phyloP scores from a whole-genome alignment of 768 basidiomycete species.

The Pseudohyphozyma bogoriensis region DNA sequence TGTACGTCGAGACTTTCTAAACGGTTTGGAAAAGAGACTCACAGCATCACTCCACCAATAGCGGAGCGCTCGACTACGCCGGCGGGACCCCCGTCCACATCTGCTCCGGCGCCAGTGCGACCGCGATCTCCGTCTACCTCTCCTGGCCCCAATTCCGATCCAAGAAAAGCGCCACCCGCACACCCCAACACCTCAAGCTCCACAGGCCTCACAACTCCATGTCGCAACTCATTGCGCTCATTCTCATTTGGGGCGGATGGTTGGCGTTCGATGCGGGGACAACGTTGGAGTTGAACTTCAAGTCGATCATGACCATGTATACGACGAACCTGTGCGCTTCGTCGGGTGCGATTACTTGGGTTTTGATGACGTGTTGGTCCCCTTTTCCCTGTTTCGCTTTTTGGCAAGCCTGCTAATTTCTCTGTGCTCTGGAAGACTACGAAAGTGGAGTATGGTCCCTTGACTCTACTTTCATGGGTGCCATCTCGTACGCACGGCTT shows the following conservation, averaged over 20 bases:
- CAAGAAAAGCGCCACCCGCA: neutral
- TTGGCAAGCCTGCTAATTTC: no score
- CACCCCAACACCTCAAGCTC: neutral
- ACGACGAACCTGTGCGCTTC: neutral
- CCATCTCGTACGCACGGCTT: no score
- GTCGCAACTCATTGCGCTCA: neutral
- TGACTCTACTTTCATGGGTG: neutral
- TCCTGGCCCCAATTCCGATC: neutral
- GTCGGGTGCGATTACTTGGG: neutral
- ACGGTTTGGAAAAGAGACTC: no score
- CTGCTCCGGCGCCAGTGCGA: conserved; percentile 29
- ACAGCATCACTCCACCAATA: no score
- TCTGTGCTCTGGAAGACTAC: neutral
- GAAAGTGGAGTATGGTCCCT: neutral
- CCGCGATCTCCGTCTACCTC: neutral
- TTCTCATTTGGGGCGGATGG: neutral
- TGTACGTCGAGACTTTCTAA: no score
- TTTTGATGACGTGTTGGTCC: neutral
- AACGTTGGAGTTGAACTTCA: neutral
- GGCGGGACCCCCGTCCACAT: conserved; percentile 82
- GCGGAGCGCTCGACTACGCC: conserved; percentile 76
- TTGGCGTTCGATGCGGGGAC: neutral
- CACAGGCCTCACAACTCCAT: neutral
- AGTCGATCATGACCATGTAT: neutral
- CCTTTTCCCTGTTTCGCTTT: neutral